Conservation (phyloP, 352 stramenopile species). For the Pilasporangium apinafurcum region DNA sequence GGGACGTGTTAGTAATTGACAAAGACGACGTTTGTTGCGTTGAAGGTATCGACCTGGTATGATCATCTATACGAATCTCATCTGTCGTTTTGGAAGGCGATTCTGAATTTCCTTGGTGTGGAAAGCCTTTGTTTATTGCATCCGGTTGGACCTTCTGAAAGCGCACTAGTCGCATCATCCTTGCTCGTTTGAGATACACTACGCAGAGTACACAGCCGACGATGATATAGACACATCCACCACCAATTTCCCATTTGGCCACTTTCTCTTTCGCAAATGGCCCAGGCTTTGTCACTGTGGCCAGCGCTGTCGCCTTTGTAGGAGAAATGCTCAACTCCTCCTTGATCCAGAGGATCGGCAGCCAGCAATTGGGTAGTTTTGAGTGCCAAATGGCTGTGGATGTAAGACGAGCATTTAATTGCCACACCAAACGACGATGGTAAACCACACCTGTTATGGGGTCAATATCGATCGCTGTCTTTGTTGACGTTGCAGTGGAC, state of each 20-base stretch:
- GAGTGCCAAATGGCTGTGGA: constrained; percentile 30
- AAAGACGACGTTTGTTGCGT: neutral
- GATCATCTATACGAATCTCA: neutral
- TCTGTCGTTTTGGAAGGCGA: constrained; percentile 5
- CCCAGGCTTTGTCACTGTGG: constrained; percentile 3
- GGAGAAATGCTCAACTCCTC: constrained; percentile 34
- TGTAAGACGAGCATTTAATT: constrained; percentile 20
- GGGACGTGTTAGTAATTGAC: too few relatives aligned
- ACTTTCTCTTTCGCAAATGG: constrained; percentile 32
- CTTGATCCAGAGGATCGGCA: constrained; percentile 41
- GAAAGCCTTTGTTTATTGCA: neutral
- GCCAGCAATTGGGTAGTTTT: constrained; percentile 12
- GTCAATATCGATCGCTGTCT: constrained; percentile 33
- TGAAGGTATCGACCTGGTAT: neutral
- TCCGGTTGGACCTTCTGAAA: constrained; percentile 7
- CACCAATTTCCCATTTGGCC: constrained; percentile 19
- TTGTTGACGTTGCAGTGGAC: neutral
- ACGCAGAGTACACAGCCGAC: constrained; percentile 6
- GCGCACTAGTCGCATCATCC: constrained; percentile 9
- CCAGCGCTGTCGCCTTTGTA: constrained; percentile 6
- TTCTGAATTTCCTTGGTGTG: neutral
- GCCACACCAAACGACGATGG: constrained; percentile 46
- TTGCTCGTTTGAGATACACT: constrained; percentile 8
- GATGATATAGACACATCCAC: constrained; percentile 15
- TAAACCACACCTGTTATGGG: constrained; percentile 35